Conservation (phyloP, 1,284 basidiomycete genomes). For the Ceratobasidium sp. region DNA sequence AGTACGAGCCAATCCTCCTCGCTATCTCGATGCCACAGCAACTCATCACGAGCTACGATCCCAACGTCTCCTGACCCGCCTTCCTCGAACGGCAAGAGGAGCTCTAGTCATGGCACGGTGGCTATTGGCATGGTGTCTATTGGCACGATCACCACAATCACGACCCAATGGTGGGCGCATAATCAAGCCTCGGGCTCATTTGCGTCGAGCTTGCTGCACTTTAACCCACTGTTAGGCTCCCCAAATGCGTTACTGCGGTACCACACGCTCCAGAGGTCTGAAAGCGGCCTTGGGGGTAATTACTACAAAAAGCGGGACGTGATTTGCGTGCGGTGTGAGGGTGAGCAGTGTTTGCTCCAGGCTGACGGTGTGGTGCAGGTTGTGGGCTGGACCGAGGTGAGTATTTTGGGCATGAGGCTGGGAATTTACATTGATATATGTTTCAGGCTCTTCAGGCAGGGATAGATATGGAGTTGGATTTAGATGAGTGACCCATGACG, state of each 20-base stretch:
- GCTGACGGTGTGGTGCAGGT: slow-evolving; percentile 86
- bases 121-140: too few species aligned
- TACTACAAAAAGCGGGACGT: slow-evolving; percentile 95
- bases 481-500: slow-evolving; percentile 91
- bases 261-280: slow-evolving; percentile 91
- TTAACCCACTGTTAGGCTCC: slow-evolving; percentile 42
- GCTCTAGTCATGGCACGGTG: slow-evolving; percentile 17
- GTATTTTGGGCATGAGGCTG: slow-evolving; percentile 49
- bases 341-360: slow-evolving; percentile 97
- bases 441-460: slow-evolving; percentile 88
- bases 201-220: slow-evolving; percentile 23
- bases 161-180: slow-evolving; percentile 19
- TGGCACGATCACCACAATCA: neutral
- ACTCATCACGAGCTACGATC: slow-evolving; percentile 13
- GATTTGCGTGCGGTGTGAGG: slow-evolving; percentile 91
- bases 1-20: slow-evolving; percentile 30
- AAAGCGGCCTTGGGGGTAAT: slow-evolving; percentile 94
- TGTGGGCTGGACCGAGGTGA: slow-evolving; percentile 95
- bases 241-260: slow-evolving; percentile 59
- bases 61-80: neutral
- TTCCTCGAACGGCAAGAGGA: slow-evolving; percentile 10
- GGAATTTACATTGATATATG: slow-evolving; percentile 42
- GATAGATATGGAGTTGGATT: slow-evolving; percentile 90
- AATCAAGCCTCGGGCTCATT: slow-evolving; percentile 23
- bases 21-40: slow-evolving; percentile 32